Conservation (phyloP, 2,329 filamentous ascomycete species). For the Metarhizium sp. region DNA sequence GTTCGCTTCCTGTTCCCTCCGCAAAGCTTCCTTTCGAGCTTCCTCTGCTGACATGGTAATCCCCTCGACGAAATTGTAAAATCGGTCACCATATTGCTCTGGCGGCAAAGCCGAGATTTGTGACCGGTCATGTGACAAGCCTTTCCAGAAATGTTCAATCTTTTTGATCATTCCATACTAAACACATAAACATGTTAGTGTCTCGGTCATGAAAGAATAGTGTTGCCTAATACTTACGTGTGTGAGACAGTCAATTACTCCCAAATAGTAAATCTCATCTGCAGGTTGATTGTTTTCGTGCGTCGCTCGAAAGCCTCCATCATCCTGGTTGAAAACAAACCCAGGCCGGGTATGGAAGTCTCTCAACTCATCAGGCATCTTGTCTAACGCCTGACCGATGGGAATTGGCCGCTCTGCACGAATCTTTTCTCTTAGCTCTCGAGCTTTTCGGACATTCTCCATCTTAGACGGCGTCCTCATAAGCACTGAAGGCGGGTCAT, state of each 20-base stretch:
- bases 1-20: constrained; percentile 51
- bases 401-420: constrained; percentile 90
- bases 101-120: constrained; percentile 92
- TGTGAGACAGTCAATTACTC: constrained; percentile 96
- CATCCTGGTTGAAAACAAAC: constrained; percentile 85
- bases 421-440: constrained; percentile 84
- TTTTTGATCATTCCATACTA: constrained; percentile 94
- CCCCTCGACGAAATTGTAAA: constrained; percentile 82
- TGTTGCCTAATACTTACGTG: constrained; percentile 57
- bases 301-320: constrained; percentile 86
- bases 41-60: constrained; percentile 88
- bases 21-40: constrained; percentile 54
- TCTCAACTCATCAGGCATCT: constrained; percentile 84
- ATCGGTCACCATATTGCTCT: constrained; percentile 84
- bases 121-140: constrained; percentile 68
- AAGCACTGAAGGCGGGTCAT: constrained; percentile 57
- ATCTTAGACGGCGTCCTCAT: constrained; percentile 88
- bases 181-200: constrained; percentile 2
- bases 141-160: constrained; percentile 95
- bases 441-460: constrained; percentile 83
- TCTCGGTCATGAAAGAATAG: neutral
- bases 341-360: constrained; percentile 60
- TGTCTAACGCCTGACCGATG: constrained; percentile 70
- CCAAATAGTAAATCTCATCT: constrained; percentile 94
- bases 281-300: constrained; percentile 79